Conservation (phyloP, 257 asterid species). For the Solanum paucissectum region DNA sequence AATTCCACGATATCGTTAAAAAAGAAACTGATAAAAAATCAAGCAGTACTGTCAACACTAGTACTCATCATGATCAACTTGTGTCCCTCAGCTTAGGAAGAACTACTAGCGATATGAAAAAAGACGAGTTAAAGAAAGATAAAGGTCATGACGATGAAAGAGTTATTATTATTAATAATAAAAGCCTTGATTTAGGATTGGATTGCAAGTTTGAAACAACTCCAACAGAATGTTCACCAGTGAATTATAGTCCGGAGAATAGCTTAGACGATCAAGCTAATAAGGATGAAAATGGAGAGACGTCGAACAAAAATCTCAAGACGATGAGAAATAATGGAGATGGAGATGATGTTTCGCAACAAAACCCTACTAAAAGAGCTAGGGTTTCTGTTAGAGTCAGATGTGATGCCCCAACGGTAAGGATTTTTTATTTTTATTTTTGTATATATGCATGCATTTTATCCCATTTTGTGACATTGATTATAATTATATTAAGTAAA, state of each 20-base stretch:
- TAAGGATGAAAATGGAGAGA: constrained; percentile 40
- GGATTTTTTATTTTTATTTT: neutral
- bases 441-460: neutral
- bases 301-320: constrained; percentile 26
- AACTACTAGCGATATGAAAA: constrained; percentile 26
- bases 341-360: constrained; percentile 53
- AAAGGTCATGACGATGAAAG: neutral
- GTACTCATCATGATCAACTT: constrained; percentile 8
- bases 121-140: constrained; percentile 11
- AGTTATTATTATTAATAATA: neutral
- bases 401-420: constrained; percentile 89
- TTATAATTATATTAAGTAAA: neutral
- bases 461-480: neutral
- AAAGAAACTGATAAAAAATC: constrained; percentile 23
- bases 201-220: constrained; percentile 34
- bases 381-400: constrained; percentile 93
- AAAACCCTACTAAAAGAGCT: constrained; percentile 75
- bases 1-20: constrained; percentile 40
- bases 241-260: constrained; percentile 32
- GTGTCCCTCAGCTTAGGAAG: constrained; percentile 62
- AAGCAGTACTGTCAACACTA: neutral
- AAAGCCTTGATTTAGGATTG: constrained; percentile 20
- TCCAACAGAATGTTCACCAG: neutral
- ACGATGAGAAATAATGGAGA: constrained; percentile 26
- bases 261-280: constrained; percentile 33